Percentiles rank a stretch among this genome's conserved stretches.
phyloP scores from a whole-genome alignment of 2,329 filamentous ascomycete genomes.

The Teratosphaeria gauchensis region DNA sequence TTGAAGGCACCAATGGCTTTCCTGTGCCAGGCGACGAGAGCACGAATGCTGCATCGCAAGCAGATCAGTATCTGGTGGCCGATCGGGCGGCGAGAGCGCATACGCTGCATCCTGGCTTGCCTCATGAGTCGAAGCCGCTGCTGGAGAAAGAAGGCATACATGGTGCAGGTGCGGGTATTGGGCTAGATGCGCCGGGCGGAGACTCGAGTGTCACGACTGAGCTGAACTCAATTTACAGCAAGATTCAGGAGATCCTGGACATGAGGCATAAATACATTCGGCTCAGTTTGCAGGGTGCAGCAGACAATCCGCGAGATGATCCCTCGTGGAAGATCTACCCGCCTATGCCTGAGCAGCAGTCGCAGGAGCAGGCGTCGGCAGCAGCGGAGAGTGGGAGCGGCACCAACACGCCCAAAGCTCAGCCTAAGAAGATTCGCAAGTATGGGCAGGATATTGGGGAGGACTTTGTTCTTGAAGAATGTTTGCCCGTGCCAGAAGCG shows the following conservation, averaged over 20 bases:
- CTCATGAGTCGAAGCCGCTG: conserved; percentile 48
- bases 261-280: conserved; percentile 80
- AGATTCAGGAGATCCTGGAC: conserved; percentile 83
- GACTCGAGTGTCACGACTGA: conserved; percentile 77
- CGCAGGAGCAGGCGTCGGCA: conserved; percentile 44
- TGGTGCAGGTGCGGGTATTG: conserved; percentile 49
- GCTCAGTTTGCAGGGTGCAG: conserved; percentile 69
- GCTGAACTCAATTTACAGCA: conserved; percentile 74
- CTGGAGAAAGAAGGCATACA: conserved; percentile 46
- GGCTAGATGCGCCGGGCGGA: conserved; percentile 52
- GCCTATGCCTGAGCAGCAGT: conserved; percentile 80
- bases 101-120: conserved; percentile 40
- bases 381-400: conserved; percentile 2
- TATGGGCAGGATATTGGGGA: conserved; percentile 83
- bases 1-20: conserved; percentile 14
- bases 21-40: not conserved
- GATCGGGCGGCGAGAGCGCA: conserved; percentile 42
- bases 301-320: conserved; percentile 82
- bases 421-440: conserved; percentile 53
- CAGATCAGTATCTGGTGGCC: conserved; percentile 32
- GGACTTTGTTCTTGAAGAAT: conserved; percentile 76
- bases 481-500: conserved; percentile 61
- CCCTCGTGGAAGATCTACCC: conserved; percentile 83
- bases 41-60: not conserved
- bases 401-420: conserved; percentile 11